Evolutionary conservation across 2,329 filamentous ascomycete species (phyloP), one percentile per base, ranked within the genome.

Genomic region (Aspergillus melleus): DNA sequence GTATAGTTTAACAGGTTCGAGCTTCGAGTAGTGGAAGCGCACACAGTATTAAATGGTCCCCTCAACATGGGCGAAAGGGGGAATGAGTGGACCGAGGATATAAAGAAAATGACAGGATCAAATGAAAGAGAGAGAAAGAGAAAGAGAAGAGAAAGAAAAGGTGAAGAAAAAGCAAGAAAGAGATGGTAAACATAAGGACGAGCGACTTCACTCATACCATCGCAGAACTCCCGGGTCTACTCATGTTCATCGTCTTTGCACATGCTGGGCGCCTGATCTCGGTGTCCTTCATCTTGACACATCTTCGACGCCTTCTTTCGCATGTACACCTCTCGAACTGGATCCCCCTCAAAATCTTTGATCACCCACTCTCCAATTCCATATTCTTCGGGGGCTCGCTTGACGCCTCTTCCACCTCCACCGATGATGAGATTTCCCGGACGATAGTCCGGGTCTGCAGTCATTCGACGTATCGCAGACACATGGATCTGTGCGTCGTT

Each of bases 401-500:
- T 81, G 1, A 86, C 80, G 0, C 90, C 91, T 30, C 90, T 80
- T 0, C 91, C 91, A 16, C 91, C 91, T 1, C 91, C 91, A 0
- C 91, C 91, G 2, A 93, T 76, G 61, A 95, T 92, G 55, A 95
- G 73, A 62, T 95, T 95, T 0, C 91, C 91, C 0, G 91, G 91
- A 0, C 91, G 82, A 68, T 94, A 95, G 0, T 67, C 78, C 1
- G 80, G 71, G 61, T 92, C 84, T 8, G 78, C 74, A 51, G 86
- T 74, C 86, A 95, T 89, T 6, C 91, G 83, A 19, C 85, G 84
- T 59, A 95, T 86, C 0, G 91, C 91, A 22, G 88, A 90, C 47
- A 87, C 84, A 67, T 95, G 91, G 2, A 95, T 84, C 22, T 87
- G 81, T 0, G 88, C 90, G 56, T 88, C 81, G 9, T 84, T 75